Base-by-base conservation (phyloP, 257 asterid species). In the Nicotiana knightiana region DNA sequence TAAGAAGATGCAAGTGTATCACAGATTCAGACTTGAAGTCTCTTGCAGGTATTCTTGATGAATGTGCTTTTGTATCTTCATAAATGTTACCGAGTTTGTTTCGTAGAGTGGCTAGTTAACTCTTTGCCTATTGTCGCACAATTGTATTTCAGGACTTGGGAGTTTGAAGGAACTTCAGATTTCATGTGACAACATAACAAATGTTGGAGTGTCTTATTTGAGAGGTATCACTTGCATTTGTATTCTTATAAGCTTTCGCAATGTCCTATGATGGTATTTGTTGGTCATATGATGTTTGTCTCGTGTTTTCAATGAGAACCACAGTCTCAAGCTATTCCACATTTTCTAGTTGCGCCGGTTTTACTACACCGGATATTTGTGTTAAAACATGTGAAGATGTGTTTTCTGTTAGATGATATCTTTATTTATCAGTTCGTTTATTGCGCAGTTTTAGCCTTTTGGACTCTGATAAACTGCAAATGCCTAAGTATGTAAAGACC, bases 1-100 rank as follows among this genome's bases (percentile, higher is more conserved):
- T 94, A 82, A 92, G 93, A 89, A 90, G 97, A 87, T 96, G 99
- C 87, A 96, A 90, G 82, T 92, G 96, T 91, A 91, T 96, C 65
- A 85, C 87, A 15, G 98, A 96, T 88, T 86, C 93, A 46, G 99
- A 96, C 86, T 93, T 96, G 94, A 93, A 87, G 86, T 89, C 91
- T 81, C 85, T 96, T 46, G 87, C 97, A 84, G 99, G 99, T 96
- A 59, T 51, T 24, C 30, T 65, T 4, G 53, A 51, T 67, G 75
- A 48, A 10, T 32, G n/a, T 48, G 65, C 30, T 61, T 35, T 63
- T 8, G 6, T 26, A 28, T 8, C 63, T 62, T 79, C 71, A 12
- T 80, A 26, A 10, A 2, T 48, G 64, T 46, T 7, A 15, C 16
- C 5, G 63, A 48, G 79, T 11, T 15, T 26, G 62, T 48, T 59